These are phyloP conservation scores for Echria macrotheca DNA, from an alignment of 495 filamentous ascomycete species.

Conservation along the genomic window DNA sequence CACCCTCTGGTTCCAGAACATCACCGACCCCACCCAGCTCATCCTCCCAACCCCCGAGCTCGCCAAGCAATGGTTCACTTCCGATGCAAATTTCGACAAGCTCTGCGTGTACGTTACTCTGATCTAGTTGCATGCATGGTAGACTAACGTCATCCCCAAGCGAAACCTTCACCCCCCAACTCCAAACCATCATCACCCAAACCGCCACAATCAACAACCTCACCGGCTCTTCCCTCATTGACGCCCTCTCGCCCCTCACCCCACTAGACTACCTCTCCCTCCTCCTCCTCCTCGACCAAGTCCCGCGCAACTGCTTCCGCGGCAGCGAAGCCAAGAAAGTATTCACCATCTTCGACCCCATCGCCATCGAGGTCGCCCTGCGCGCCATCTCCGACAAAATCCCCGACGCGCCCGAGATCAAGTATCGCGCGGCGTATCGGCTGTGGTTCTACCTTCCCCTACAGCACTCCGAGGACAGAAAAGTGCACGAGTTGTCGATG, in stretches of 20 bases:
- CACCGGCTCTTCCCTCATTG: constrained; percentile 7
- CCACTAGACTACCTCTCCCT: constrained; percentile 18
- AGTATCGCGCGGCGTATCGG: constrained; percentile 7
- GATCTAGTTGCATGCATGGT: too few species aligned
- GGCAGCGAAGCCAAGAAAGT: neutral
- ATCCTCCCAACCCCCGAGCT: constrained; percentile 1
- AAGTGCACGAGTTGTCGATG: constrained; percentile 13
- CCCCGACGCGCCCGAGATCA: constrained; percentile 10
- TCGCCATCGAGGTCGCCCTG: constrained; percentile 3
- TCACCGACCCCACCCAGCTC: neutral
- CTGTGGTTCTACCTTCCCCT: constrained; percentile 22
- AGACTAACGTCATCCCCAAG: too few species aligned
- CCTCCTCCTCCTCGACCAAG: constrained; percentile 19
- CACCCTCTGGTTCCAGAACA: constrained; percentile 5
- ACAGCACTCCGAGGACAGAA: constrained; percentile 18
- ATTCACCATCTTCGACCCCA: constrained; percentile 11
- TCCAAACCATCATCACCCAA: too few species aligned
- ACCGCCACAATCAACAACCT: too few species aligned
- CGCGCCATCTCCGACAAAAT: constrained; percentile 9
- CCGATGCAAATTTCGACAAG: neutral
- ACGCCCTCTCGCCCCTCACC: constrained; percentile 1
- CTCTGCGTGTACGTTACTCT: neutral
- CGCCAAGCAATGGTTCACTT: constrained; percentile 5
- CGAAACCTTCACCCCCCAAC: too few species aligned
- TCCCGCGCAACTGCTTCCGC: constrained; percentile 22